phyloP scores from a whole-genome alignment of 306 rosid species.

The Begonia masoniana region DNA sequence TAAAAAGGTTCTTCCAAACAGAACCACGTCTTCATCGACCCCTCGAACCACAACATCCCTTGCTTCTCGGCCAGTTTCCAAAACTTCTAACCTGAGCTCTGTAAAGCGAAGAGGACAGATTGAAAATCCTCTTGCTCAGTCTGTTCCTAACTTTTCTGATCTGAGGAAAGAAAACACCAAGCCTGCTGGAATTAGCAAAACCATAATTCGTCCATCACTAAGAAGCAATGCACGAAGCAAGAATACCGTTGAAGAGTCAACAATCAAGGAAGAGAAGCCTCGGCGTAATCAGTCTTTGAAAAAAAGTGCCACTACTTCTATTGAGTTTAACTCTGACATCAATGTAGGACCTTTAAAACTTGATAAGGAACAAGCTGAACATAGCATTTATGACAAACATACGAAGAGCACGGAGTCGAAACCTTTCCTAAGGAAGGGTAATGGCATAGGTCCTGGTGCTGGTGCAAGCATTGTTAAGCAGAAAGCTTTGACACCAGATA shows the following conservation, averaged over 20 bases:
- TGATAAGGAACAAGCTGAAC: constrained; percentile 56
- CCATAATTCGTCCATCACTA: constrained; percentile 46
- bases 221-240: constrained; percentile 57
- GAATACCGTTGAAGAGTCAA: constrained; percentile 53
- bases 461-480: constrained; percentile 33
- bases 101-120: constrained; percentile 53
- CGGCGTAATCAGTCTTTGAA: constrained; percentile 41
- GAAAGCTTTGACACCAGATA: constrained; percentile 49
- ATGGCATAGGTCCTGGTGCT: constrained; percentile 39
- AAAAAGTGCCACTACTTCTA: constrained; percentile 52
- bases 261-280: constrained; percentile 65
- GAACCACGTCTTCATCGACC: constrained; percentile 37
- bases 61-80: constrained; percentile 38
- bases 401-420: constrained; percentile 31
- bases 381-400: constrained; percentile 28
- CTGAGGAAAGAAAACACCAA: constrained; percentile 94
- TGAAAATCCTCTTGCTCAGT: constrained; percentile 70
- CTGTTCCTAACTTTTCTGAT: constrained; percentile 94
- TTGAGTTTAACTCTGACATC: constrained; percentile 53
- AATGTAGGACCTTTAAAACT: constrained; percentile 51
- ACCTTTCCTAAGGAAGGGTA: constrained; percentile 57
- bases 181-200: constrained; percentile 62
- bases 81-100: constrained; percentile 32
- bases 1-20: constrained; percentile 43
- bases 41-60: constrained; percentile 40